Conservation (phyloP, 2,329 filamentous ascomycete species). For the Pseudogymnoascus sp. region DNA sequence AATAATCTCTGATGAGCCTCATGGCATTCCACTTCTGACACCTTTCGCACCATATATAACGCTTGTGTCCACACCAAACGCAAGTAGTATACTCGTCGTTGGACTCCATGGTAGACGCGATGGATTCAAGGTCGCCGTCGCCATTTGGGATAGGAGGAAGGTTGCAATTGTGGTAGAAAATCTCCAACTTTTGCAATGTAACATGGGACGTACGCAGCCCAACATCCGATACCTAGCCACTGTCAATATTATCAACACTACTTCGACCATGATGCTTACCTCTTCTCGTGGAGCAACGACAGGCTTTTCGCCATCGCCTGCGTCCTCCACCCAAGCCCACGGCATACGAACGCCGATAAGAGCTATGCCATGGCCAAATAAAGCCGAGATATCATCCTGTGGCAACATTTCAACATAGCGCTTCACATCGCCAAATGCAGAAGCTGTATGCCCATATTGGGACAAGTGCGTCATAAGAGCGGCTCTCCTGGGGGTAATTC, state of each 20-base stretch:
- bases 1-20: slow-evolving; percentile 4
- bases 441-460: slow-evolving; percentile 25
- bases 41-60: slow-evolving; percentile 1
- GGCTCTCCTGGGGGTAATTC: slow-evolving; percentile 7
- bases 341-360: neutral
- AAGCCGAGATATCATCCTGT: neutral
- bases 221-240: slow-evolving; percentile 1
- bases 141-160: neutral
- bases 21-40: neutral
- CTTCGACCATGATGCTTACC: neutral
- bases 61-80: neutral
- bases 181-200: slow-evolving; percentile 9
- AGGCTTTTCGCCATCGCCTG: neutral
- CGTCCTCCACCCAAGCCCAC: neutral
- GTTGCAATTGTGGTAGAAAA: slow-evolving; percentile 6
- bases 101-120: neutral
- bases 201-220: neutral
- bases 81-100: neutral
- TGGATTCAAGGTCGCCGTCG: neutral
- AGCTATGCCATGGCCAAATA: neutral
- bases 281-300: neutral
- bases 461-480: slow-evolving; percentile 25
- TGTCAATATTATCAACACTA: neutral
- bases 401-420: slow-evolving; percentile 20
- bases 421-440: slow-evolving; percentile 27